Percentiles rank a stretch among this genome's conserved stretches.
Conservation (phyloP, 345 rosid species). For the Syzygium aqueum region DNA sequence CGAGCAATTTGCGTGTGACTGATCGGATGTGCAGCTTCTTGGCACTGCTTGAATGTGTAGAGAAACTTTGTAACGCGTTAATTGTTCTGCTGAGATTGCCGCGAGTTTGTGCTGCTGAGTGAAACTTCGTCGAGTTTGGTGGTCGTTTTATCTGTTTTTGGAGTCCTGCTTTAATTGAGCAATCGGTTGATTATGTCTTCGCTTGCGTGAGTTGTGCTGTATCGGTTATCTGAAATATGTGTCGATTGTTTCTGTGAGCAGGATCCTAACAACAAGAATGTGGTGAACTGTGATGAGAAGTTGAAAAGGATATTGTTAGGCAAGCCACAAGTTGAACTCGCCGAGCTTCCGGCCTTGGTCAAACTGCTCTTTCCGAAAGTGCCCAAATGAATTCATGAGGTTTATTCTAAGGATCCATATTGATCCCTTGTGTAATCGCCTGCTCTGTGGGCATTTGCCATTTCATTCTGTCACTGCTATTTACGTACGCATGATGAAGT, state of each 20-base stretch:
- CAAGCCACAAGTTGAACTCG: conserved; percentile 66
- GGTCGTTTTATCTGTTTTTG: not conserved
- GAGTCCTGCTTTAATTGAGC: not conserved
- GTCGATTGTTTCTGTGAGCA: conserved; percentile 1
- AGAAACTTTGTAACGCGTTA: not conserved
- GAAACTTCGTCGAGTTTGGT: not conserved
- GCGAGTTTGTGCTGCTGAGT: not conserved
- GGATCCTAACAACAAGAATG: conserved; percentile 77
- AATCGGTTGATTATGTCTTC: not conserved
- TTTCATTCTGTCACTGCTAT: not conserved
- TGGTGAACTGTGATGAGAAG: conserved; percentile 77
- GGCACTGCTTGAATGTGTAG: not conserved
- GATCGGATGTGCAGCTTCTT: not conserved
- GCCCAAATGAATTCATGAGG: conserved; percentile 30
- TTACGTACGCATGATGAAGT: not conserved
- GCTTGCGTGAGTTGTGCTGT: not conserved
- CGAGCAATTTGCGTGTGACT: not conserved
- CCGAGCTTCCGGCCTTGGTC: conserved; percentile 75
- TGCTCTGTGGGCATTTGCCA: not conserved
- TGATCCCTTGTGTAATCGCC: not conserved
- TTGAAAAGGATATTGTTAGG: conserved; percentile 65
- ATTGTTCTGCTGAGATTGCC: not conserved
- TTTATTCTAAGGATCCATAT: not conserved
- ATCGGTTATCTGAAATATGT: not conserved
- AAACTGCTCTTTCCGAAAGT: conserved; percentile 74